Conservation (phyloP, 495 filamentous ascomycete species). For the Aspergillus funiculosus region DNA sequence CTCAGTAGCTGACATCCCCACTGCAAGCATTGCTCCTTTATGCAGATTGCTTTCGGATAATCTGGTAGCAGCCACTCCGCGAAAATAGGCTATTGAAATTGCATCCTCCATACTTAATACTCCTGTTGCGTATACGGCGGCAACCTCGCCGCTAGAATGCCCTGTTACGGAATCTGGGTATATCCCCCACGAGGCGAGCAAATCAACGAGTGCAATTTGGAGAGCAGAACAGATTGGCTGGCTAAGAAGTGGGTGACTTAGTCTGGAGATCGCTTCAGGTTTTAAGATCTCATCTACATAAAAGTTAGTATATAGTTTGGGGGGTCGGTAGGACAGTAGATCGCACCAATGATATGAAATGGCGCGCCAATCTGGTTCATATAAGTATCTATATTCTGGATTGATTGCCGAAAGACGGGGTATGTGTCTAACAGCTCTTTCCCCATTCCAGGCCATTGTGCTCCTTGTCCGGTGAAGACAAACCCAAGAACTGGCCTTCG, state of each 20-base stretch:
- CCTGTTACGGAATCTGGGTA: slow-evolving; percentile 28
- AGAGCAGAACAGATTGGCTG: slow-evolving; percentile 35
- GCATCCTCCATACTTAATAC: slow-evolving; percentile 23
- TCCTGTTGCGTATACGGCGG: slow-evolving; percentile 35
- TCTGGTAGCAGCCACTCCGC: slow-evolving; percentile 21
- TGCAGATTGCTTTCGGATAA: background rate
- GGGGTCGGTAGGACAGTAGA: background rate
- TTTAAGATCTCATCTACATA: slow-evolving; percentile 1
- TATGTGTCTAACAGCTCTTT: slow-evolving; percentile 25
- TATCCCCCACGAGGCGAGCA: slow-evolving; percentile 32
- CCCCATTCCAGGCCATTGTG: slow-evolving; percentile 39
- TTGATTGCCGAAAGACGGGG: slow-evolving; percentile 20
- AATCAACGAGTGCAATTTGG: slow-evolving; percentile 32
- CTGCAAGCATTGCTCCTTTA: slow-evolving; percentile 35
- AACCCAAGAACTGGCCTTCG: slow-evolving; percentile 18
- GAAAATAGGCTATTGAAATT: slow-evolving; percentile 35
- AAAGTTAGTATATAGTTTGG: too few species aligned
- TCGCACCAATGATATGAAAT: slow-evolving; percentile 7
- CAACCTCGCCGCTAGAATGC: slow-evolving; percentile 40
- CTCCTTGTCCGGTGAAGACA: slow-evolving; percentile 41
- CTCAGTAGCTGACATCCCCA: slow-evolving; percentile 25
- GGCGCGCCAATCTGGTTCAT: slow-evolving; percentile 11
- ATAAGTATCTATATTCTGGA: slow-evolving; percentile 17
- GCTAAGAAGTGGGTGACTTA: slow-evolving; percentile 17
- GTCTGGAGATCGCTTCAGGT: background rate